These are phyloP conservation scores for Pleurotus pulmonarius DNA, from an alignment of 768 basidiomycete species.

Conservation along the genomic window DNA sequence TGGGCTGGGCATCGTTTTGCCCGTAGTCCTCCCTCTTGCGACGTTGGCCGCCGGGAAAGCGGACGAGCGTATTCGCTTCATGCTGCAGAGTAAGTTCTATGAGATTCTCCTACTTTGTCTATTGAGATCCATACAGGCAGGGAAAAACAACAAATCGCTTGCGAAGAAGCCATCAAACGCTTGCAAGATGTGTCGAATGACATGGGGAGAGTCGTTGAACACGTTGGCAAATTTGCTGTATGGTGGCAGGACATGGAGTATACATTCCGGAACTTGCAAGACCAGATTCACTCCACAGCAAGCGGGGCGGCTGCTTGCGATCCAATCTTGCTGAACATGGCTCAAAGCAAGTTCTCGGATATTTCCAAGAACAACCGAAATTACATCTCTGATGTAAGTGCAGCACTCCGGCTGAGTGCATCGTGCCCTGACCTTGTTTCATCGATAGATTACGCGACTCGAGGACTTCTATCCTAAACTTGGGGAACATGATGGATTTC, in stretches of 20 bases:
- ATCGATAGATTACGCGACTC: conserved; percentile 1
- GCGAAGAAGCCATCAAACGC: conserved; percentile 1
- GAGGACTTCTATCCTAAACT: conserved; percentile 4
- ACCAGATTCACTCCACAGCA: neutral
- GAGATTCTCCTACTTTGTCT: neutral
- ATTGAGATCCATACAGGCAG: neutral
- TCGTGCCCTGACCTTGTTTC: no score
- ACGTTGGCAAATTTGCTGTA: conserved; percentile 1
- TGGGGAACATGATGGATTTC: conserved; percentile 2
- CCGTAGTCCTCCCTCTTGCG: neutral
- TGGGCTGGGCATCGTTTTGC: neutral
- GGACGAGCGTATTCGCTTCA: neutral
- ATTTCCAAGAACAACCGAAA: neutral
- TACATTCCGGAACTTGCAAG: neutral
- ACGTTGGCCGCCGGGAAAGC: neutral
- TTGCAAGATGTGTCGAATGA: neutral
- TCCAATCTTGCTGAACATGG: neutral
- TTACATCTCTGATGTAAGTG: conserved; percentile 2
- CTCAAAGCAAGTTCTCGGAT: neutral
- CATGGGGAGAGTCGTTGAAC: neutral
- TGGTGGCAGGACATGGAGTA: conserved; percentile 7
- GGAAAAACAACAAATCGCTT: neutral
- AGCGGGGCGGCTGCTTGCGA: neutral
- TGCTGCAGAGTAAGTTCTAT: neutral
- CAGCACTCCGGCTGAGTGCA: neutral